Evolutionary conservation across 2,329 filamentous ascomycete genomes (phyloP).

Genomic region (Colletotrichum lupini): DNA sequence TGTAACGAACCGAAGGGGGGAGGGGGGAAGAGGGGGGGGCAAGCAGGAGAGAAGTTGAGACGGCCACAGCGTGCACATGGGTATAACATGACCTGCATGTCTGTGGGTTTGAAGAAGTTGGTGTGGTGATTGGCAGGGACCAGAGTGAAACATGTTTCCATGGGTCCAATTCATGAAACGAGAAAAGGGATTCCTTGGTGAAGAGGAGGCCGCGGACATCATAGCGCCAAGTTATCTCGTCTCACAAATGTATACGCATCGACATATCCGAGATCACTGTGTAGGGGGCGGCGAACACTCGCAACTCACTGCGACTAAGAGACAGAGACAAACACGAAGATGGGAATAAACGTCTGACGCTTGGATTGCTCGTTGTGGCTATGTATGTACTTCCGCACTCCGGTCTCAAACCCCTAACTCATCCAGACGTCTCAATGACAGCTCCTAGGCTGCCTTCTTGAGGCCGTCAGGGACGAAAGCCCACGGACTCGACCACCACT

Average conservation of each 20-base stretch:
- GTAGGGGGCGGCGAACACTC: background rate
- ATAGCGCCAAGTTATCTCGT: constrained; percentile 20
- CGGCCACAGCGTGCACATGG: background rate
- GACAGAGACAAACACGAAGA: background rate
- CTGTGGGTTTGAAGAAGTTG: background rate
- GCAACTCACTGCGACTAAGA: background rate
- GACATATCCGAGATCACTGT: background rate
- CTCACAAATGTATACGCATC: background rate
- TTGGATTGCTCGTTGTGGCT: constrained; percentile 22
- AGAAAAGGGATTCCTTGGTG: background rate
- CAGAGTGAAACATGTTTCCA: constrained; percentile 28
- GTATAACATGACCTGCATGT: constrained; percentile 2
- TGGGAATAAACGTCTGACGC: constrained; percentile 6
- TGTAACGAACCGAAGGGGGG: too few relatives aligned
- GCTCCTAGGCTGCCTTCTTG: background rate
- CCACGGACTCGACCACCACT: background rate
- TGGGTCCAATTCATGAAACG: constrained; percentile 28
- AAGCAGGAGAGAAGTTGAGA: background rate
- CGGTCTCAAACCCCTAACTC: background rate
- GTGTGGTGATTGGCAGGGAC: background rate
- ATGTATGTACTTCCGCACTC: constrained; percentile 14
- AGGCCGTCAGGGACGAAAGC: background rate
- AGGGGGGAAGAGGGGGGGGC: too few relatives aligned
- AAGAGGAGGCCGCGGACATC: background rate
- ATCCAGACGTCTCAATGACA: background rate